A percentile compares a stretch with the other conserved stretches of the same genome.
Evolutionary conservation across 2,329 filamentous ascomycete genomes (phyloP).

Genomic region (Botrytis galanthina): DNA sequence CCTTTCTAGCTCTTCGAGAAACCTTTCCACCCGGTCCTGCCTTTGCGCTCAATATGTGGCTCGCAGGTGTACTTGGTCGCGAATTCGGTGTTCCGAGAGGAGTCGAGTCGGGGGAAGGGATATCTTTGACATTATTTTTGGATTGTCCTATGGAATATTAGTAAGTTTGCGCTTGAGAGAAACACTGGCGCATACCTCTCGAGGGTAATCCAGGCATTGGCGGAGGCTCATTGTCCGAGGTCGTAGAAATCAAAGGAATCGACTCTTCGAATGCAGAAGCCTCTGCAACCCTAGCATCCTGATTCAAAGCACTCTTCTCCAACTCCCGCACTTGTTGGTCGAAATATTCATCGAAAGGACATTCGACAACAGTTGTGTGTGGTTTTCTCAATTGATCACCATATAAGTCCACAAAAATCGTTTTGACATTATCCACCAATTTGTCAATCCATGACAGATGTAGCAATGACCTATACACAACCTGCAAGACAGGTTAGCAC

Average conservation of each 20-base stretch:
- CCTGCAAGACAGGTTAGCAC: slow-evolving; percentile 50
- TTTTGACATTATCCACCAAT: slow-evolving; percentile 90
- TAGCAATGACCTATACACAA: slow-evolving; percentile 92
- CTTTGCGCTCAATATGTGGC: slow-evolving; percentile 70
- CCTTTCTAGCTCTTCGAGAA: slow-evolving; percentile 76
- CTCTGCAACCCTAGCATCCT: slow-evolving; percentile 33
- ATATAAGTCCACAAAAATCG: slow-evolving; percentile 88
- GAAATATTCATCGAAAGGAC: slow-evolving; percentile 89
- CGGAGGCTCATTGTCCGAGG: slow-evolving; percentile 48
- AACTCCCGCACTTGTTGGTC: slow-evolving; percentile 87
- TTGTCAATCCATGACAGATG: slow-evolving; percentile 97
- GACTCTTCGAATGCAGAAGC: slow-evolving; percentile 32
- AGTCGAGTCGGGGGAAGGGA: slow-evolving; percentile 55
- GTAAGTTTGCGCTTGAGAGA: not conserved
- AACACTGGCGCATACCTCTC: slow-evolving; percentile 28
- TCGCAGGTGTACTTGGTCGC: slow-evolving; percentile 71
- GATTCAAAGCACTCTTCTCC: slow-evolving; percentile 52
- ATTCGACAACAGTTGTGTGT: slow-evolving; percentile 75
- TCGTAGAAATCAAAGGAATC: slow-evolving; percentile 26
- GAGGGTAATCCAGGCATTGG: slow-evolving; percentile 42
- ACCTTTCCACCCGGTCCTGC: slow-evolving; percentile 71
- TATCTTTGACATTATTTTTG: slow-evolving; percentile 35
- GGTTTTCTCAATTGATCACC: slow-evolving; percentile 80
- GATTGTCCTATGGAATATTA: slow-evolving; percentile 28
- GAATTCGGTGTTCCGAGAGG: slow-evolving; percentile 73